These are phyloP conservation scores for Daucus carota DNA, from an alignment of 129 eudicot genomes.

Conservation along the genomic window DH1_v3.0 NC_030384.2:35079001-35079500, in stretches of 20 bases:
- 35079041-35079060: conserved; percentile 84
- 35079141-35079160: conserved; percentile 84
- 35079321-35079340: conserved; percentile 18
- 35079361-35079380: conserved; percentile 81
- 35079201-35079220: conserved; percentile 67
- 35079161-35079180: conserved; percentile 95
- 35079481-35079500: conserved; percentile 20
- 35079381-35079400: conserved; percentile 37
- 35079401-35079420: conserved; percentile 14
- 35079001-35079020: conserved; percentile 70
- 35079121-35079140: conserved; percentile 48
- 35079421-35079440: conserved; percentile 23
- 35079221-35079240: conserved; percentile 44
- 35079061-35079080: conserved; percentile 69
- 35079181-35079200: conserved; percentile 83
- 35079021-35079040: conserved; percentile 86
- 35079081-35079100: conserved; percentile 22
- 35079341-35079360: conserved; percentile 61
- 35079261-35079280: conserved; percentile 31
- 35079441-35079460: conserved; percentile 37
- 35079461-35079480: conserved; percentile 44
- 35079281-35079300: conserved; percentile 63
- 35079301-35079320: conserved; percentile 25
- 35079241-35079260: conserved; percentile 14
- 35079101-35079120: conserved; percentile 58